A percentile compares a stretch with the other conserved stretches of the same genome.
phyloP scores from a whole-genome alignment of 192 early-diverging fungal genomes.

The Gamsiella multidivaricata region DNA sequence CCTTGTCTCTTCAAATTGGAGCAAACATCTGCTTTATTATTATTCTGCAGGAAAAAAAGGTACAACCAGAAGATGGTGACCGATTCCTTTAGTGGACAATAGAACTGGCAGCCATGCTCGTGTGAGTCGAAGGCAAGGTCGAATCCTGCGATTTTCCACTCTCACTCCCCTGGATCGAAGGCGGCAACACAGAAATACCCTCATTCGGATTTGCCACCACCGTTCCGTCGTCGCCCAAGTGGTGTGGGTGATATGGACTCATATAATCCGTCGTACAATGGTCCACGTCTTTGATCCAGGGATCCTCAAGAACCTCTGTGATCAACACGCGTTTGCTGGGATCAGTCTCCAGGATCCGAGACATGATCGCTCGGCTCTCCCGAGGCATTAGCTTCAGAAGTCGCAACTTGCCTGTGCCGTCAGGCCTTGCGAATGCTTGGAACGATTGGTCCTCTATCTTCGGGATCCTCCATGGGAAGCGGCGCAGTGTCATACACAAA shows the following conservation, averaged over 20 bases:
- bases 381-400: slow-evolving; percentile 70
- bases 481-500: slow-evolving; percentile 75
- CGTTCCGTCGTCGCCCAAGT: slow-evolving; percentile 44
- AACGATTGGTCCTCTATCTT: slow-evolving; percentile 66
- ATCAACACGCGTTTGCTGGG: slow-evolving; percentile 68
- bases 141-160: slow-evolving; percentile 20
- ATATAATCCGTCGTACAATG: slow-evolving; percentile 57
- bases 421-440: slow-evolving; percentile 64
- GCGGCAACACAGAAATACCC: slow-evolving; percentile 12
- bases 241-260: slow-evolving; percentile 39
- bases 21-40: no score
- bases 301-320: slow-evolving; percentile 71
- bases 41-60: no score
- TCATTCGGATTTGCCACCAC: slow-evolving; percentile 36
- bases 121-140: not conserved
- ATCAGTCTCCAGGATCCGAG: slow-evolving; percentile 73
- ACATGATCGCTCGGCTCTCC: slow-evolving; percentile 68
- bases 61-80: no score
- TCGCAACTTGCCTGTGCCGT: slow-evolving; percentile 61
- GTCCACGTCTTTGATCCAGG: slow-evolving; percentile 80
- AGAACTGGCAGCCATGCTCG: not conserved
- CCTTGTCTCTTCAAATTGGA: no score
- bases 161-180: slow-evolving; percentile 34
- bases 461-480: slow-evolving; percentile 76
- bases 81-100: not conserved